Evolutionary conservation across 2,329 filamentous ascomycete genomes (phyloP), one percentile per base, ranked within the genome.

Genomic region (Bisporella sp.): DNA sequence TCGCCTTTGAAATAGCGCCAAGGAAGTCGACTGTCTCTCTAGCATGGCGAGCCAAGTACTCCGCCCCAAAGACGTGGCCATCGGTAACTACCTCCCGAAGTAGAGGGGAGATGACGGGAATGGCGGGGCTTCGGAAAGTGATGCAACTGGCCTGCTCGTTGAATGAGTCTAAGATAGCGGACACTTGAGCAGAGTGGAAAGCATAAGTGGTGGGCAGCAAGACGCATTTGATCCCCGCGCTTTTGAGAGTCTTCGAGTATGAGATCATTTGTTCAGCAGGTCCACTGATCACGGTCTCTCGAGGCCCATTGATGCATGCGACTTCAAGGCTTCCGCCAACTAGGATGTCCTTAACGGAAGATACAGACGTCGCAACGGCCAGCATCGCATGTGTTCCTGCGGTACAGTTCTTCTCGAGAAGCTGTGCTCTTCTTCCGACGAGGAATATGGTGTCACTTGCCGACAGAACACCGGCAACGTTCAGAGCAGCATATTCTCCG

Each of bases 241-340:
- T 63, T n/a, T 71, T 65, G 4, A 85, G 70, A 43, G 40, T 13
- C 75, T 40, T 70, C 61, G 39, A 57, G 50, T 8, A 75, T 72
- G 9, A 81, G 70, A 5, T 69, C 31, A 84, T 75, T 21, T 78
- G 69, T 31, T 76, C 74, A 41, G 71, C 69, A 29, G 74, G 74
- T 12, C 77, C 68, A 53, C 78, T 79, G 12, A 92, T 72, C 1
- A 92, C 88, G 8, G 82, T 89, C 63, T 88, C 85, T 46, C 79
- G 73, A 0, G 82, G 82, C 0, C 83, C 81, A 59, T 92, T 92
- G 65, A 89, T 76, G 69, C 88, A 92, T 11, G 87, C 84, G 48
- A 73, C 62, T 4, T 65, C 68, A 6, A 60, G 43, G 33, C 35
- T 73, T 72, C 56, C 71, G 70, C 51, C 33, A 29, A 6, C 5